A percentile compares a stretch with the other conserved stretches of the same genome.
Conservation (phyloP, 306 rosid genomes). For the Trifolium dubium region DNA sequence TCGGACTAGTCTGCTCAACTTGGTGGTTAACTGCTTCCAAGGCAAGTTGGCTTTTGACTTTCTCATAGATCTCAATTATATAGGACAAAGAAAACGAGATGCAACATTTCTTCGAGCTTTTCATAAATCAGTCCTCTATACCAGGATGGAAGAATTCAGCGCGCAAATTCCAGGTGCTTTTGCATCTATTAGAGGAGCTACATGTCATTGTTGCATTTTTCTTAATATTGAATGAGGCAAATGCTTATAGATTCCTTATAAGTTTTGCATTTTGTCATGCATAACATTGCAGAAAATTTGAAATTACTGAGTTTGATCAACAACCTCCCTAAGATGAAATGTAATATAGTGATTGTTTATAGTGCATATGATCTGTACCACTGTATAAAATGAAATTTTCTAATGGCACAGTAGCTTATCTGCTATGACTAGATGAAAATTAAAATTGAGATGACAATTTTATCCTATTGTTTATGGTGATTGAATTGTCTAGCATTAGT, state of each 20-base stretch:
- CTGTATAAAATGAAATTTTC: not conserved
- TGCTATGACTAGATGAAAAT: not conserved
- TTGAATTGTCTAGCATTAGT: not conserved
- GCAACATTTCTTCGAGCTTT: slow-evolving; percentile 20
- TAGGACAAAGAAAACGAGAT: slow-evolving; percentile 13
- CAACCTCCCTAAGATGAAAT: slow-evolving; percentile 58
- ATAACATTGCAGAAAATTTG: slow-evolving; percentile 62
- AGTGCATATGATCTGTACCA: not conserved
- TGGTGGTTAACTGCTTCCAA: slow-evolving; percentile 25
- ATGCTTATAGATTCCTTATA: slow-evolving; percentile 32
- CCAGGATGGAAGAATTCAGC: slow-evolving; percentile 19
- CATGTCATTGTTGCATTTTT: not conserved
- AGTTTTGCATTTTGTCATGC: slow-evolving; percentile 41
- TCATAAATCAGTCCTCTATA: not conserved
- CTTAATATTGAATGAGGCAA: not conserved
- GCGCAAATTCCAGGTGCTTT: not conserved
- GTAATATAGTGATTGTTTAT: slow-evolving; percentile 33
- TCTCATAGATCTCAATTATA: slow-evolving; percentile 22
- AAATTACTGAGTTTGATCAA: slow-evolving; percentile 57
- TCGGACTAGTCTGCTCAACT: slow-evolving; percentile 53
- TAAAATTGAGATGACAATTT: not conserved
- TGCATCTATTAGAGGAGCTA: slow-evolving; percentile 14
- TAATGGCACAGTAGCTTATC: not conserved
- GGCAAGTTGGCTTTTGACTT: slow-evolving; percentile 17
- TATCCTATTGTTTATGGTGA: not conserved